Evolutionary conservation across 768 basidiomycete species (phyloP).

Genomic region (Tylopilus plumbeoviolaceoides): DNA sequence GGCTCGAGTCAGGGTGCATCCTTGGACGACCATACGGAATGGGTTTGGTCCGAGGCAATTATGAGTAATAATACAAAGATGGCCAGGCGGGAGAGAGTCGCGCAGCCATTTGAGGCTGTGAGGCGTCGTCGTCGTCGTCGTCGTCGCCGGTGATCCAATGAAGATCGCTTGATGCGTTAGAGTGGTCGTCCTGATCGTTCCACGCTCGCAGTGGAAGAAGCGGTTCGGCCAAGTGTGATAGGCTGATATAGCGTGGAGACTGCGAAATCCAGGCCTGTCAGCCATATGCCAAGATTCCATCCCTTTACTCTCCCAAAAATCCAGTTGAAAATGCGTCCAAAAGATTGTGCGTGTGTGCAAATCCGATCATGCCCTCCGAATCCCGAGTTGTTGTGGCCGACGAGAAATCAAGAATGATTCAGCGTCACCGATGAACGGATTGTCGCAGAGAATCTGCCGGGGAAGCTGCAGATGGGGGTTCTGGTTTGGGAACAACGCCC

Average conservation of each 20-base stretch:
- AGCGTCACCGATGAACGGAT: slow-evolving; percentile 29
- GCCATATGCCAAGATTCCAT: slow-evolving; percentile 16
- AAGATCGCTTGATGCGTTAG: slow-evolving; percentile 22
- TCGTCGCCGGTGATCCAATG: slow-evolving; percentile 20
- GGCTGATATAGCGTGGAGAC: slow-evolving; percentile 1
- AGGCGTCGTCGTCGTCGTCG: slow-evolving; percentile 11
- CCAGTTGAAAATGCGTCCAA: slow-evolving; percentile 27
- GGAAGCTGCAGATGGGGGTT: slow-evolving; percentile 32
- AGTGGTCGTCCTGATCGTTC: slow-evolving; percentile 18
- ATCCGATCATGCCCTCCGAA: slow-evolving; percentile 24
- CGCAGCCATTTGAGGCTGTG: slow-evolving; percentile 21
- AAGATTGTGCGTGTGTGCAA: slow-evolving; percentile 21
- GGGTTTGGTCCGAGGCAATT: slow-evolving; percentile 6
- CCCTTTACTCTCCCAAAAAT: slow-evolving; percentile 14
- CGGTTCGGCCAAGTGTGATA: slow-evolving; percentile 8
- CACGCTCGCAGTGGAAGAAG: slow-evolving; percentile 20
- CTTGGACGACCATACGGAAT: slow-evolving; percentile 19
- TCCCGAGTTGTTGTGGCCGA: slow-evolving; percentile 26
- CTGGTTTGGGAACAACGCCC: slow-evolving; percentile 70
- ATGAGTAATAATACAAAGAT: slow-evolving; percentile 35
- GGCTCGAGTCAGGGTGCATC: slow-evolving; percentile 14
- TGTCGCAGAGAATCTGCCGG: slow-evolving; percentile 30
- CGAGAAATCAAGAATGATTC: slow-evolving; percentile 25
- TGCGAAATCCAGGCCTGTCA: neutral
- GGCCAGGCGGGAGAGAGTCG: slow-evolving; percentile 8